Base-by-base conservation (phyloP, 2,329 filamentous ascomycete genomes). In the Verticillium isaacii region DNA sequence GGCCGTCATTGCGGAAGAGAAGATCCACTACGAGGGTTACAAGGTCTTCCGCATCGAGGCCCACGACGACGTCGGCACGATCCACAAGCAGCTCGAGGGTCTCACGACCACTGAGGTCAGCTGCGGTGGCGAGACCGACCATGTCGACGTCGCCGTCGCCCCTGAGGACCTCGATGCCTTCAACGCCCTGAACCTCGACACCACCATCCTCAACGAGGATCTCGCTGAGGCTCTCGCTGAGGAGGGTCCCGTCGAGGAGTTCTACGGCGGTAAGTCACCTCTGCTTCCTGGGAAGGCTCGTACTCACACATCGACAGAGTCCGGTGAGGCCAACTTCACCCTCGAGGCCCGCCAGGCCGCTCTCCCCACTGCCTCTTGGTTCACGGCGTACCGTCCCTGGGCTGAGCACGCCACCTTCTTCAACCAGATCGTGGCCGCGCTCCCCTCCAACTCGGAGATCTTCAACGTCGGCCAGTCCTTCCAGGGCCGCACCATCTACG, bases 401-500 rank as follows among this genome's bases (percentile, higher is more conserved):
- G 71, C 71, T 14, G 75, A 81, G 52, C 80, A 82, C 66, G 59
- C 79, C 29, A 67, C 70, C 52, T 82, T 74, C 63, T 69, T 80
- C 54, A 66, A 68, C 2, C 73, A 77, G 58, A 66, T 83, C 2
- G 70, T 73, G 34, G 67, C 72, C 0, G 60, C 66, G 4, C 75
- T 77, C 65, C 73, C 77, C n/a, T 63, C 60, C 15, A 75, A 77
- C 58, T 73, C 80, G 6, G 74, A 77, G 61, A 72, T 80, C 32
- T 72, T 82, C 19, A 74, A 72, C 23, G 69, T 76, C 4, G 80
- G 80, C 14, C 74, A 68, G 37, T 80, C 78, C 5, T 70, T 71
- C 39, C 66, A 78, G 58, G 77, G 77, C 4, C 71, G 75, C 36
- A 57, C 71, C 64, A 91, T 91, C 62, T 82, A 83, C 29, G 89